A percentile compares a stretch with the other conserved stretches of the same genome.
These are phyloP conservation scores for Erodium texanum DNA, from an alignment of 441 rosid genomes.

Conservation along the genomic window DNA sequence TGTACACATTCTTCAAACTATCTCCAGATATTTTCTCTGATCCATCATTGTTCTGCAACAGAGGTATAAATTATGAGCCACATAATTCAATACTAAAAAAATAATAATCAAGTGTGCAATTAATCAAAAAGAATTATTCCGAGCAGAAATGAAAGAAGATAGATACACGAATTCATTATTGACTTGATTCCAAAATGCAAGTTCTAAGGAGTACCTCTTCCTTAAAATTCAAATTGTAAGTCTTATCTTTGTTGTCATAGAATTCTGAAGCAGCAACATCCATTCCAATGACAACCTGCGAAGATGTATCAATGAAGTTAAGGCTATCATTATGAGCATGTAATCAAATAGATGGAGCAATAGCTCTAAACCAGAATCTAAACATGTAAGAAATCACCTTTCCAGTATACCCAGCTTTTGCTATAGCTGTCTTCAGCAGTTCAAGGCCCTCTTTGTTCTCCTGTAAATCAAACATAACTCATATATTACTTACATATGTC, in stretches of 20 bases:
- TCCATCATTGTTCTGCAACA: constrained; percentile 5
- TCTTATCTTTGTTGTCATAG: constrained; percentile 58
- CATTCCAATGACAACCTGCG: constrained; percentile 93
- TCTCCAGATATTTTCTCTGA: constrained; percentile 38
- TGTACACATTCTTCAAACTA: constrained; percentile 36
- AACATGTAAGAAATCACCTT: constrained; percentile 38
- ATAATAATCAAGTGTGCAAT: no score
- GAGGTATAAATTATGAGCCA: not conserved
- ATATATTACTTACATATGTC: not conserved
- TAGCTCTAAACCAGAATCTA: not conserved
- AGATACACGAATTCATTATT: not conserved
- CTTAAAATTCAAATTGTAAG: constrained; percentile 69
- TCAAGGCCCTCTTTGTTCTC: constrained; percentile 99
- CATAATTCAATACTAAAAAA: no score
- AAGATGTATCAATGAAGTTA: no score
- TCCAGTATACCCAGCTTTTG: constrained; percentile 89
- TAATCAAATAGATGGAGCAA: not conserved
- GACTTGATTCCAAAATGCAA: not conserved
- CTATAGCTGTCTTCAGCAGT: constrained; percentile 85
- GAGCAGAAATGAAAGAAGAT: not conserved
- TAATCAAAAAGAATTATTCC: no score
- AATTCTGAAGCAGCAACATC: constrained; percentile 99
- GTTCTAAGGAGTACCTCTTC: constrained; percentile 6
- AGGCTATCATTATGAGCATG: not conserved
- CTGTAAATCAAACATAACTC: constrained; percentile 25